Conservation (phyloP, 2,329 filamentous ascomycete genomes). For the Penicillium sp. region DNA sequence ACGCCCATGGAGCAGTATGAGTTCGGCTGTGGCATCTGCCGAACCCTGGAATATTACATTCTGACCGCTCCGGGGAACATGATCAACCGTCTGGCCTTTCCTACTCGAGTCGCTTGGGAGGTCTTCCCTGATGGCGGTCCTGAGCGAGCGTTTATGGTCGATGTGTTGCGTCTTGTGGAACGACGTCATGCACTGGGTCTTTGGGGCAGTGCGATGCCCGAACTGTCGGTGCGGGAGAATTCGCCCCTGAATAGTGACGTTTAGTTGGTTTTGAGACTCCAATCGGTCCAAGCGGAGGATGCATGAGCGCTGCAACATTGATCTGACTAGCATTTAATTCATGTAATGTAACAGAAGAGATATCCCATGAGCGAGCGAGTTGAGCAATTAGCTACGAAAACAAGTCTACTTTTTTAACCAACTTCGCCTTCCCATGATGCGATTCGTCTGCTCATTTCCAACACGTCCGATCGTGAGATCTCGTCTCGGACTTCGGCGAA, state of each 20-base stretch:
- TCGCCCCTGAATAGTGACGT: conserved; percentile 27
- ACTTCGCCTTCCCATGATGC: too few relatives aligned
- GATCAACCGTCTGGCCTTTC: conserved; percentile 45
- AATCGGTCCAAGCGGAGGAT: neutral
- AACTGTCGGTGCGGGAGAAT: conserved; percentile 36
- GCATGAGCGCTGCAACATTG: neutral
- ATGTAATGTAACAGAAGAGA: conserved; percentile 6
- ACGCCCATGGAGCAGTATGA: conserved; percentile 38
- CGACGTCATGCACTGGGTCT: conserved; percentile 40
- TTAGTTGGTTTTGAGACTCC: neutral
- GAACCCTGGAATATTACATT: conserved; percentile 42
- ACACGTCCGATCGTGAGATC: neutral
- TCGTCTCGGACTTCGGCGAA: neutral
- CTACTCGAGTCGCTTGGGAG: conserved; percentile 45
- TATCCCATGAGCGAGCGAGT: conserved; percentile 11
- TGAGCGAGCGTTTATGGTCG: conserved; percentile 38
- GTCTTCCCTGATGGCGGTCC: conserved; percentile 38
- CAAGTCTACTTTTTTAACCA: neutral
- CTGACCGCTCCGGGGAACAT: conserved; percentile 42
- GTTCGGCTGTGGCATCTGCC: conserved; percentile 42
- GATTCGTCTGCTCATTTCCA: neutral
- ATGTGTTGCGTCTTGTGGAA: conserved; percentile 41
- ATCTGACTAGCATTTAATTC: conserved; percentile 1
- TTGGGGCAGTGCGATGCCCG: conserved; percentile 43
- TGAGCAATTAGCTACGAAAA: neutral